Evolutionary conservation across 352 stramenopile genomes (phyloP).

Genomic region (Phytophthora meadii): DNA sequence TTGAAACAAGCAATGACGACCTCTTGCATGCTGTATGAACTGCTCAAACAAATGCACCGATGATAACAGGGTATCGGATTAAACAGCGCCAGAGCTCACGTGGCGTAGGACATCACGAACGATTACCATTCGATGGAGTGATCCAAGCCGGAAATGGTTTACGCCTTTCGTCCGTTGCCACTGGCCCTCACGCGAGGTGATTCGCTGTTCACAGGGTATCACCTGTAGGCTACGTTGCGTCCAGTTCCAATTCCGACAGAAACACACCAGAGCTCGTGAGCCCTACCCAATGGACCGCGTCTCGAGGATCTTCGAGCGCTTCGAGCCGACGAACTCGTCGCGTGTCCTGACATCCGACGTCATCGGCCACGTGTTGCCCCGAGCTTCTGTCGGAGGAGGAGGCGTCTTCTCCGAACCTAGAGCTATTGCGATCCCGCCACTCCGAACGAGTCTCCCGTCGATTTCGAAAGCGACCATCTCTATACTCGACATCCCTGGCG

Average conservation of each 20-base stretch:
- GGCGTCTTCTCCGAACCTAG: neutral
- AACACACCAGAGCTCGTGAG: neutral
- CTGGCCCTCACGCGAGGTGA: neutral
- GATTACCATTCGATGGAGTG: slow-evolving; percentile 5
- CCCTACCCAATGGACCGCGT: slow-evolving; percentile 21
- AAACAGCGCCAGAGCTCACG: slow-evolving; percentile 5
- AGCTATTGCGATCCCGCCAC: neutral
- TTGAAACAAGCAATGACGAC: slow-evolving; percentile 5
- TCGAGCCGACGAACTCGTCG: slow-evolving; percentile 12
- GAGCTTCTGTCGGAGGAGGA: slow-evolving; percentile 2
- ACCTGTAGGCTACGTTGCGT: slow-evolving; percentile 15
- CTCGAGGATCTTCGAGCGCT: slow-evolving; percentile 29
- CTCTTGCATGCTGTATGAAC: neutral
- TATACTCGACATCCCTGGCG: neutral
- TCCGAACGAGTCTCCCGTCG: neutral
- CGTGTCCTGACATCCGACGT: slow-evolving; percentile 18
- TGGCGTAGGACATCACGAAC: neutral
- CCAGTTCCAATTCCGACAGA: slow-evolving; percentile 7
- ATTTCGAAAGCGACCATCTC: neutral
- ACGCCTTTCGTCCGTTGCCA: slow-evolving; percentile 9
- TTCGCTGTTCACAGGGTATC: slow-evolving; percentile 7
- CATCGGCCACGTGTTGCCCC: slow-evolving; percentile 25
- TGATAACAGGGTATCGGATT: slow-evolving; percentile 4
- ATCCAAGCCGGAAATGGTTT: slow-evolving; percentile 5
- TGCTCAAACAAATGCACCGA: slow-evolving; percentile 4